phyloP scores from a whole-genome alignment of 345 rosid genomes.

The Eucalyptus guilfoylei region DNA sequence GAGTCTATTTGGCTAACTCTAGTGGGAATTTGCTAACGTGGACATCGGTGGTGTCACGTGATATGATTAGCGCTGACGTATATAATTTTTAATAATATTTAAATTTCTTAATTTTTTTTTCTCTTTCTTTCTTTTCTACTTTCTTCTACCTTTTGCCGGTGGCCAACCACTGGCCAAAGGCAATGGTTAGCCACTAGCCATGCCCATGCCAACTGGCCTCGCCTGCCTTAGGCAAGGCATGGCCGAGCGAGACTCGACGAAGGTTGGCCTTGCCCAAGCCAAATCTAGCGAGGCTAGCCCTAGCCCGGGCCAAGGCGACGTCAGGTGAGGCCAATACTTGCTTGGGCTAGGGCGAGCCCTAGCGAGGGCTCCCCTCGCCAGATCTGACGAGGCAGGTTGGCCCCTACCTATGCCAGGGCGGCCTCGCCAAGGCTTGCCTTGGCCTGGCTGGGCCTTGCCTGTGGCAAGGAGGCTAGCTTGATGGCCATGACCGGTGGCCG shows the following conservation, averaged over 20 bases:
- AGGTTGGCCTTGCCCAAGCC: too few relatives aligned
- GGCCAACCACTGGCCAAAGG: fast-evolving
- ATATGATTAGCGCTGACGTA: fast-evolving
- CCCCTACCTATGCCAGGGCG: fast-evolving
- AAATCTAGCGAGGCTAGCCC: fast-evolving
- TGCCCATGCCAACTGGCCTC: fast-evolving
- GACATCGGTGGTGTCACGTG: fast-evolving
- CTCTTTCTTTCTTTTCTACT: too few relatives aligned
- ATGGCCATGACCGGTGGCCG: fast-evolving
- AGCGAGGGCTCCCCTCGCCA: fast-evolving
- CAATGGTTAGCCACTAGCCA: fast-evolving
- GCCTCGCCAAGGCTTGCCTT: fast-evolving
- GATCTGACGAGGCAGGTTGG: fast-evolving
- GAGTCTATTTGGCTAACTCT: too few relatives aligned
- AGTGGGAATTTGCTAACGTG: fast-evolving
- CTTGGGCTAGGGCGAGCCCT: too few relatives aligned
- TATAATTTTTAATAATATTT: too few relatives aligned
- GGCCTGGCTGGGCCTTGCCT: fast-evolving
- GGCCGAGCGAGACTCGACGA: fast-evolving
- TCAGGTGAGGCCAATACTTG: fast-evolving
- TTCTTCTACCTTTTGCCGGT: too few relatives aligned
- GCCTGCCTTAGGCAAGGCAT: fast-evolving
- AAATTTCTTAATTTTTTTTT: too few relatives aligned
- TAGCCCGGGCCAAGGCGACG: fast-evolving
- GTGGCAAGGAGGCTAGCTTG: too few relatives aligned